Percentiles rank a stretch among this genome's conserved stretches.
These are phyloP conservation scores for Pseudogymnoascus sp. DNA, from an alignment of 2,329 filamentous ascomycete species.

Conservation along the genomic window DNA sequence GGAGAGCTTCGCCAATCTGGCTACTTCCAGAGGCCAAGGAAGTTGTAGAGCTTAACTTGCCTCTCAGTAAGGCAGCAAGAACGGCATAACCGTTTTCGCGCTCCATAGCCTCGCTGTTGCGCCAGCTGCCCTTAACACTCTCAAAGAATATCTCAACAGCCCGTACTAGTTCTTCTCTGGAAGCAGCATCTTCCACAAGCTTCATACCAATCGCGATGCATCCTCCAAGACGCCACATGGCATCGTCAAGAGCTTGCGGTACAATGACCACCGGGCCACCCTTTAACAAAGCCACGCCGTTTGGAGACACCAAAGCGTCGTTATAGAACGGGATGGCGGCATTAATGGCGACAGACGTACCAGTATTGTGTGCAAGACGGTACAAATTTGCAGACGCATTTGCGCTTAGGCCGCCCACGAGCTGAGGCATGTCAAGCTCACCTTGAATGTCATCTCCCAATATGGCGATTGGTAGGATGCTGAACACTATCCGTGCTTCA, in stretches of 20 bases:
- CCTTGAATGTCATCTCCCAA: conserved; percentile 75
- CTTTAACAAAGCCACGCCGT: conserved; percentile 74
- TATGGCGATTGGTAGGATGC: conserved; percentile 71
- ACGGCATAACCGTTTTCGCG: conserved; percentile 90
- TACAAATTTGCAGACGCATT: conserved; percentile 60
- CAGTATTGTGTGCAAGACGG: conserved; percentile 62
- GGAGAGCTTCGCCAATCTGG: conserved; percentile 26
- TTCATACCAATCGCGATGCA: conserved; percentile 80
- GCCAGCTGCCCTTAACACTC: conserved; percentile 84
- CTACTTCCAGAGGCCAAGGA: conserved; percentile 29
- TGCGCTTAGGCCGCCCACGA: conserved; percentile 69
- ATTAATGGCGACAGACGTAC: conserved; percentile 77
- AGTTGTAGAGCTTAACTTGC: conserved; percentile 53
- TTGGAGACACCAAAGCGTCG: conserved; percentile 72
- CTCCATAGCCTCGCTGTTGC: conserved; percentile 98
- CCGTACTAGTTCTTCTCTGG: conserved; percentile 61
- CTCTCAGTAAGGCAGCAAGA: conserved; percentile 71
- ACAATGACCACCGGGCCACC: conserved; percentile 75
- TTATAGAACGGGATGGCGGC: conserved; percentile 80
- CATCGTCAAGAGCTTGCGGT: conserved; percentile 82
- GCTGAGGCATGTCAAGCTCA: conserved; percentile 59
- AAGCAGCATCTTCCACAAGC: conserved; percentile 68
- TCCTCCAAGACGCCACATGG: conserved; percentile 86
- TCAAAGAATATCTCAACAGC: conserved; percentile 78
- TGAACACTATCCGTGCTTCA: conserved; percentile 73